phyloP scores from a whole-genome alignment of 768 basidiomycete genomes.

The Russula dissimulans region DNA sequence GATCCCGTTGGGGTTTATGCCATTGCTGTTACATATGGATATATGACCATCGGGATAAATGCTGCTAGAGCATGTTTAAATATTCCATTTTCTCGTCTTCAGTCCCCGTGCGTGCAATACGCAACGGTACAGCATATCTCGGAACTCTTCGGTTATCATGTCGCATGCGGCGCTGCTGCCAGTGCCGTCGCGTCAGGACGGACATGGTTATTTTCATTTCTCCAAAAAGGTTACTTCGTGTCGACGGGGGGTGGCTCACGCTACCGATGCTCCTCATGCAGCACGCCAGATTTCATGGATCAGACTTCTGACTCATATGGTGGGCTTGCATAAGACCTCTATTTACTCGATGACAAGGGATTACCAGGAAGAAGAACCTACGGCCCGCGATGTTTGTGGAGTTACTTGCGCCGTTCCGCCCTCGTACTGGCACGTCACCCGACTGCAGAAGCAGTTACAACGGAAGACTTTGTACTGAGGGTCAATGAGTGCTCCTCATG shows the following conservation, averaged over 20 bases:
- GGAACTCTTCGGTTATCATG: background rate
- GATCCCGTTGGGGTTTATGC: conserved; percentile 14
- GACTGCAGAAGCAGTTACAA: background rate
- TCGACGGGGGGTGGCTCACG: background rate
- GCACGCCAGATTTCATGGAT: background rate
- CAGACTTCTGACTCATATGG: background rate
- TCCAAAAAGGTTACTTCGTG: background rate
- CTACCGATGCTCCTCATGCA: background rate
- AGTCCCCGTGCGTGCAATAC: background rate
- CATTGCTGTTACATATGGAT: background rate
- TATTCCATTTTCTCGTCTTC: background rate
- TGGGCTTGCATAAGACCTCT: background rate
- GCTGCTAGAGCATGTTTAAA: conserved; percentile 1
- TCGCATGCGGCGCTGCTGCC: background rate
- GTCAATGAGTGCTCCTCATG: background rate
- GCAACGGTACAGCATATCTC: background rate
- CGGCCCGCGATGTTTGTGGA: background rate
- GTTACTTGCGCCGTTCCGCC: background rate
- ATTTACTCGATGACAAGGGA: background rate
- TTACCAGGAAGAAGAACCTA: background rate
- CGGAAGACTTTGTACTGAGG: background rate
- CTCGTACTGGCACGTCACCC: background rate
- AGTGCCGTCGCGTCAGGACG: background rate
- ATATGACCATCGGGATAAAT: background rate
- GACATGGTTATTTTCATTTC: background rate